Evolutionary conservation across 306 rosid species (phyloP), one percentile per base, ranked within the genome.

Genomic region (Begonia fuchsioides): DNA sequence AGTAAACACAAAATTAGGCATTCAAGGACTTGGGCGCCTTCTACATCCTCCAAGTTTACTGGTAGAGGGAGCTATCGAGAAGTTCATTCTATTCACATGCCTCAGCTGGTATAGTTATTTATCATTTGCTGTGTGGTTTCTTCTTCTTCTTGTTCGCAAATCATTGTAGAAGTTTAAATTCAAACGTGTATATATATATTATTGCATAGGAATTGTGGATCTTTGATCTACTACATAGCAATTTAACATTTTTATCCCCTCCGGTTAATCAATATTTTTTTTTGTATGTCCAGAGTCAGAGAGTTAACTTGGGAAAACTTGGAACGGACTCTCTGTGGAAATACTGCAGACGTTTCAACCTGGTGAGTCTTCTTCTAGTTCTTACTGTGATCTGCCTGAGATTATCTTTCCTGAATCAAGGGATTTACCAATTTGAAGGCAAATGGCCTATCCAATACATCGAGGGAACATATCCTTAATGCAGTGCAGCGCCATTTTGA

Each of bases 271-370:
- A 26, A 26, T 26, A 26, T 26, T 8, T 26, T 26, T 1, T 26
- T 26, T 5, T 26, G 35, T 26, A 26, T 0, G 7, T 26, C 35
- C 35, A 26, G 35, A 26, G 35, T 11, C 66, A 80, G 87, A 57
- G 65, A 51, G 68, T 76, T 26, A 76, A 67, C 62, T 35, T 80
- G 64, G 71, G 63, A 35, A 80, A 64, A 44, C 69, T 80, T 43
- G 80, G 69, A 62, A 61, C 73, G 10, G 74, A 70, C 50, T 67
- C 83, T 8, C 70, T 80, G 69, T 62, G 72, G 73, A 72, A 70
- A 69, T 80, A 80, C 41, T 69, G 74, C 78, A 64, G 75, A 61
- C 74, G 69, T 61, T 80, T 61, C 60, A 70, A 76, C 63, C 87
- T 80, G 15, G 87, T 80, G 56, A n/a, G 83, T 26, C 35, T 1